Evolutionary conservation across 2,329 filamentous ascomycete genomes (phyloP), one percentile per base, ranked within the genome.

Genomic region (Beauveria pseudobassiana): DNA sequence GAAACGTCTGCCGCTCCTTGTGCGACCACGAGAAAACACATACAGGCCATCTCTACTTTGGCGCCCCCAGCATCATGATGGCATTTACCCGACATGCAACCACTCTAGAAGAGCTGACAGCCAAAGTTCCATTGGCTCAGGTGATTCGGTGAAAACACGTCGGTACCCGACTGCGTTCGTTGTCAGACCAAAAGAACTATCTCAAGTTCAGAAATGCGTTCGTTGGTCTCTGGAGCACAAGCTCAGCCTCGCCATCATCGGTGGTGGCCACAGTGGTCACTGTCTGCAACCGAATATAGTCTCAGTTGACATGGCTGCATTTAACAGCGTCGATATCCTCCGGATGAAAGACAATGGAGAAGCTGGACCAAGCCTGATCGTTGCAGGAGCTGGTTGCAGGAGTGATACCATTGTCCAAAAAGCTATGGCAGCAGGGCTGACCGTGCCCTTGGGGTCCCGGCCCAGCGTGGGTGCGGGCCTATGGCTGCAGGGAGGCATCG

Each of bases 401-500:
- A 78, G 79, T 0, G 81, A 76, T 0, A 79, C 85, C 54, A 81
- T 88, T 63, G 66, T 87, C 65, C 65, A 67, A 22, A 73, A 76
- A 57, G 67, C 80, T 43, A 79, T 80, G 75, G 71, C 62, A 1
- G 73, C 65, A 0, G 81, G 79, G 2, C 1, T 87, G 59, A 82
- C 80, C 61, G 79, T 88, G 2, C 84, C 85, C 0, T 69, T 88
- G 3, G 86, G 85, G 2, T 69, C 82, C 28, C 82, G 85, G 6
- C 85, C 85, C 64, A 57, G 84, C 65, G 83, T 88, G 28, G 85
- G 86, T 3, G 79, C 82, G 0, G 86, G 86, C 0, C 65, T 85
- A 16, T 87, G 83, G 83, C 74, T 88, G 52, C 84, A 88, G 74
- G 86, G 86, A 46, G 85, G 85, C 58, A 84, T 88, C 54, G 84